Percentiles rank a stretch among this genome's conserved stretches.
Evolutionary conservation across 1,139 yeast species (phyloP).

Genomic region (Hansenula lynferdii): DNA sequence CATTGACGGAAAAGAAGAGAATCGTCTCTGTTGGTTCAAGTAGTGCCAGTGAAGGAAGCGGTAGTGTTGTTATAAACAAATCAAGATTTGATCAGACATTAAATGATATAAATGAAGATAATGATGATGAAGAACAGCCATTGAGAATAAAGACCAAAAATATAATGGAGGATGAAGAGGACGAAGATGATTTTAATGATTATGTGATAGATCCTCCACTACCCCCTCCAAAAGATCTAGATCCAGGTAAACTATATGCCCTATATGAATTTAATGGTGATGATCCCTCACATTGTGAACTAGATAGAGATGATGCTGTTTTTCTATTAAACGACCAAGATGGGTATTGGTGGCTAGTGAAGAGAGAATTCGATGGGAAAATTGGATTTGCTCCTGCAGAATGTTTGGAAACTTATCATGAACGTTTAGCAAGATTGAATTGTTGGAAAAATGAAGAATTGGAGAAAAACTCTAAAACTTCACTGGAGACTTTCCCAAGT

Average conservation of each 20-base stretch:
- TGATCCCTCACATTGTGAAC: slow-evolving; percentile 87
- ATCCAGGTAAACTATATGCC: slow-evolving; percentile 83
- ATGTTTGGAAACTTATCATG: slow-evolving; percentile 86
- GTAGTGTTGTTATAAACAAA: slow-evolving; percentile 15
- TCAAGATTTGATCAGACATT: slow-evolving; percentile 2
- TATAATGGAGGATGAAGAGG: slow-evolving; percentile 6
- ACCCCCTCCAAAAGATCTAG: slow-evolving; percentile 78
- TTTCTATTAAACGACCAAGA: slow-evolving; percentile 81
- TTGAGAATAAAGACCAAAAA: slow-evolving; percentile 13
- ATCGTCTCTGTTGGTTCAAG: slow-evolving; percentile 14
- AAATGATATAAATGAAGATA: not conserved
- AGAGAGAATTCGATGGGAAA: slow-evolving; percentile 61
- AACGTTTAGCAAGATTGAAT: slow-evolving; percentile 84
- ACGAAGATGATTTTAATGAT: slow-evolving; percentile 28
- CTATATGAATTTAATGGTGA: slow-evolving; percentile 86
- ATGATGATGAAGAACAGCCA: slow-evolving; percentile 5
- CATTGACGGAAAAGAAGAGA: slow-evolving; percentile 16
- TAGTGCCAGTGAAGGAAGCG: slow-evolving; percentile 9
- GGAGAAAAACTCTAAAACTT: slow-evolving; percentile 34
- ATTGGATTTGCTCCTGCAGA: slow-evolving; percentile 98
- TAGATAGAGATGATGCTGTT: slow-evolving; percentile 79
- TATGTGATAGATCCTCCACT: slow-evolving; percentile 54
- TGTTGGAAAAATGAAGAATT: slow-evolving; percentile 88
- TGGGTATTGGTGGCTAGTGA: slow-evolving; percentile 95
- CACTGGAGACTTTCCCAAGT: slow-evolving; percentile 10